Evolutionary conservation across 495 filamentous ascomycete genomes (phyloP), one percentile per base, ranked within the genome.

Genomic region (Penicillium daleae): DNA sequence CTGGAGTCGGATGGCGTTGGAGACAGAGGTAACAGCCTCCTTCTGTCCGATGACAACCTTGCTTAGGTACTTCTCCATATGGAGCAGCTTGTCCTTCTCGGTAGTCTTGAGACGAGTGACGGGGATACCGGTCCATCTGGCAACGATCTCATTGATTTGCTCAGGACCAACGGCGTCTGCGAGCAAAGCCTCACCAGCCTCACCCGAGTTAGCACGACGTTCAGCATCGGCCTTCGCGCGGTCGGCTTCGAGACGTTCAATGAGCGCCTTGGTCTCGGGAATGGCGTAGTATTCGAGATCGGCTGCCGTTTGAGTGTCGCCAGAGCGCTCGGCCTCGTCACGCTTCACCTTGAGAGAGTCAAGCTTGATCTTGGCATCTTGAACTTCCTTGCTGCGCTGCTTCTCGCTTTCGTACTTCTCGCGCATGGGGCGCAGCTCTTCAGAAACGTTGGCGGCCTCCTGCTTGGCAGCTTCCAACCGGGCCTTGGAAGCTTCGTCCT

Each of bases 141-240:
- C 90, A 33, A 99, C 95, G 57, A 98, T 98, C 72, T 99, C 95
- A 76, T 99, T 98, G 84, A 99, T 99, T 72, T 99, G 94, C 57
- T 99, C 95, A 4, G 95, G 92, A 13, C 96, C 96, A 57, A 99
- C 95, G 7, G 95, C 83, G 73, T 99, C 95, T 10, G 93, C 92
- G 42, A 97, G 82, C 67, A 98, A 84, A 19, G 85, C 75, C 56
- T 86, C 84, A 48, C 86, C 88, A 5, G 76, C 73, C 33, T 83
- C 81, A 35, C 83, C 86, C 0, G 73, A 67, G 12, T 78, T 83
- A 17, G 82, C 82, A 65, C 83, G 89, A 13, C 90, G 81, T 39
- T 94, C 89, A 12, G 85, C 85, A 76, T 99, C 95, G 6, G 87
- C 87, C 32, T 79, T 80, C 5, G 85, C 84, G 68, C 97, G 95